phyloP scores from a whole-genome alignment of 345 rosid genomes.

The Clausena lansium region DNA sequence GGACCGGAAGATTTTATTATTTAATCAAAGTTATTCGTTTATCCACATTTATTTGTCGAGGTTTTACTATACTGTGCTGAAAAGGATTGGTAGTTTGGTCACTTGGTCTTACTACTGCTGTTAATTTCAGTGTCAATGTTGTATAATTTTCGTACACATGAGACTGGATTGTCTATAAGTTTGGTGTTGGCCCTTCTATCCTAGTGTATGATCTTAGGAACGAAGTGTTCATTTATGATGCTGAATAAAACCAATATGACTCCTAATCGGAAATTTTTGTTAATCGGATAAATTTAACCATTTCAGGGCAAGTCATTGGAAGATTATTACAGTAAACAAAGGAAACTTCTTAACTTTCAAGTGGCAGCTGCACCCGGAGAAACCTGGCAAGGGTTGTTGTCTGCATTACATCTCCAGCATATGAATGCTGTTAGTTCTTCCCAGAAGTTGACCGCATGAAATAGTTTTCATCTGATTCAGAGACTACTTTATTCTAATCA shows the following conservation, averaged over 20 bases:
- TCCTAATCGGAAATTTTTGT: not conserved
- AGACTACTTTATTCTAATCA: not conserved
- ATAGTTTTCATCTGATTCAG: not conserved
- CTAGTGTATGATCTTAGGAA: not conserved
- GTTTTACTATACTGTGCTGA: not conserved
- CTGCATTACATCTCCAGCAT: constrained; percentile 70
- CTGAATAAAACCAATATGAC: not conserved
- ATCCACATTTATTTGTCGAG: too few species aligned
- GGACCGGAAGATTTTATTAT: too few species aligned
- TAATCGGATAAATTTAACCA: constrained; percentile 5
- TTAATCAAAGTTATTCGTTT: too few species aligned
- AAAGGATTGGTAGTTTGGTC: not conserved
- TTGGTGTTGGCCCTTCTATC: not conserved
- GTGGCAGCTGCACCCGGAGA: constrained; percentile 64
- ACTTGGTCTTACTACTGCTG: too few species aligned
- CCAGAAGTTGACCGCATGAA: constrained; percentile 53
- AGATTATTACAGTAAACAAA: constrained; percentile 77
- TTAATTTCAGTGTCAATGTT: too few species aligned
- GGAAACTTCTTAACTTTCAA: constrained; percentile 75
- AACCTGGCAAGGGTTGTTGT: constrained; percentile 84
- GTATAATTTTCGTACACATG: not conserved
- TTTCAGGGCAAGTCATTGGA: constrained; percentile 71
- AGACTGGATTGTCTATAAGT: not conserved
- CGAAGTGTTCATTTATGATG: not conserved
- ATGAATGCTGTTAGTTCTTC: constrained; percentile 43